A percentile compares a stretch with the other conserved stretches of the same genome.
phyloP scores from a whole-genome alignment of 257 asterid species.

The Salvia rosmarinus region DNA sequence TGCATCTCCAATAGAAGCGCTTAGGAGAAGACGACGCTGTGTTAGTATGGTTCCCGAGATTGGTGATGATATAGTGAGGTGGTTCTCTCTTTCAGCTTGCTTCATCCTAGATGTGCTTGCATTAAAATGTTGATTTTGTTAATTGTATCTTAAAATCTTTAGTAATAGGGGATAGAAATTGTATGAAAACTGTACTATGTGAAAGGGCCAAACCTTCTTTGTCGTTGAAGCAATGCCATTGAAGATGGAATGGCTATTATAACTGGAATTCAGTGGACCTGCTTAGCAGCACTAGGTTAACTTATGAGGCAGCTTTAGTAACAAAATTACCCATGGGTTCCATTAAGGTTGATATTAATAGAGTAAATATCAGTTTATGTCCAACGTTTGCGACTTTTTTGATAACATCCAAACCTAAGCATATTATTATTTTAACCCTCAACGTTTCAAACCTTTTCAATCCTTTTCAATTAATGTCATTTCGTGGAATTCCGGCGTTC shows the following conservation, averaged over 20 bases:
- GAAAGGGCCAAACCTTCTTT: background rate
- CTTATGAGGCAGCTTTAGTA: background rate
- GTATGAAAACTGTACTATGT: background rate
- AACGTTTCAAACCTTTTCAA: no score
- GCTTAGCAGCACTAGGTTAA: background rate
- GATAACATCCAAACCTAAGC: no score
- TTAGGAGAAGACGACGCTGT: conserved; percentile 81
- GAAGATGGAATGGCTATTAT: background rate
- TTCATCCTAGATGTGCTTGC: conserved; percentile 31
- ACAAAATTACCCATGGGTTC: background rate
- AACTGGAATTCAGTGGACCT: background rate
- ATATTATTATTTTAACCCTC: no score
- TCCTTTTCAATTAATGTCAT: no score
- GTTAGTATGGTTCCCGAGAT: conserved; percentile 91
- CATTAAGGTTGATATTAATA: background rate
- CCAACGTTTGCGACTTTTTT: no score
- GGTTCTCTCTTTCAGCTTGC: conserved; percentile 40
- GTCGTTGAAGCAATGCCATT: background rate
- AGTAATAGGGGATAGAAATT: background rate
- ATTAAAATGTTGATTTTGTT: background rate
- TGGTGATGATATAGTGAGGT: conserved; percentile 94
- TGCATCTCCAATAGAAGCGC: conserved; percentile 78
- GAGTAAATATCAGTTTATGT: no score
- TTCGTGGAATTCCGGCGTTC: no score
- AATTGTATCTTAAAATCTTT: background rate